Conservation (phyloP, 352 stramenopile genomes). For the Elongisporangium prolatum region DNA sequence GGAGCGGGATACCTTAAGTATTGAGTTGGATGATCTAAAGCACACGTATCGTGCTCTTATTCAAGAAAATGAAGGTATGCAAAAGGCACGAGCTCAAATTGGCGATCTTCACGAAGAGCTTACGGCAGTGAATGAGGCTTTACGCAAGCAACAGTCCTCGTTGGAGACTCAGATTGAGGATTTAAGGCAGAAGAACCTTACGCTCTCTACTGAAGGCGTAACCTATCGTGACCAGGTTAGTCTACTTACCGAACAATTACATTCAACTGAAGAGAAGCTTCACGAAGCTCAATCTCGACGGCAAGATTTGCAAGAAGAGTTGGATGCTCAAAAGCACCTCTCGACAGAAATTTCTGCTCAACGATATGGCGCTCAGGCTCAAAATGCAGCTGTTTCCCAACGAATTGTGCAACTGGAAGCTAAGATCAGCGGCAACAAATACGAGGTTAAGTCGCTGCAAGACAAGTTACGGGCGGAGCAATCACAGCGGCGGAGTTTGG, state of each 20-base stretch:
- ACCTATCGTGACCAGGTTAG: slow-evolving; percentile 80
- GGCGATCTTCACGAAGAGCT: slow-evolving; percentile 55
- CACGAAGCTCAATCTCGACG: slow-evolving; percentile 22
- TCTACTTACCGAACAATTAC: slow-evolving; percentile 72
- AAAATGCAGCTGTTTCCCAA: slow-evolving; percentile 70
- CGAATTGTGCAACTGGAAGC: slow-evolving; percentile 74
- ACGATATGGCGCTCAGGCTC: slow-evolving; percentile 64
- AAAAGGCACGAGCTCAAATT: slow-evolving; percentile 51
- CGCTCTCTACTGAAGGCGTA: slow-evolving; percentile 38
- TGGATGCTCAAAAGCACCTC: slow-evolving; percentile 64
- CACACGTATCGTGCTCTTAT: slow-evolving; percentile 71
- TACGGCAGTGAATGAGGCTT: slow-evolving; percentile 48
- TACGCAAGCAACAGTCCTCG: slow-evolving; percentile 55
- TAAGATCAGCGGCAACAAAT: slow-evolving; percentile 67
- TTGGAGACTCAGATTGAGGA: slow-evolving; percentile 54
- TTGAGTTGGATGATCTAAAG: slow-evolving; percentile 74
- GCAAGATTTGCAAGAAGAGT: slow-evolving; percentile 22
- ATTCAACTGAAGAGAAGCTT: slow-evolving; percentile 37
- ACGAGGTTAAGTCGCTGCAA: slow-evolving; percentile 55
- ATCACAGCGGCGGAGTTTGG: slow-evolving; percentile 48
- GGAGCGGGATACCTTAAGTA: slow-evolving; percentile 59
- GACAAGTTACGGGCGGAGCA: slow-evolving; percentile 53
- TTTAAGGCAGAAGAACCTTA: slow-evolving; percentile 50
- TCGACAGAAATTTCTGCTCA: slow-evolving; percentile 78
- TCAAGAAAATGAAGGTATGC: slow-evolving; percentile 66